These are phyloP conservation scores for Pulveroboletus sp. DNA, from an alignment of 768 basidiomycete species.

Conservation along the genomic window DNA sequence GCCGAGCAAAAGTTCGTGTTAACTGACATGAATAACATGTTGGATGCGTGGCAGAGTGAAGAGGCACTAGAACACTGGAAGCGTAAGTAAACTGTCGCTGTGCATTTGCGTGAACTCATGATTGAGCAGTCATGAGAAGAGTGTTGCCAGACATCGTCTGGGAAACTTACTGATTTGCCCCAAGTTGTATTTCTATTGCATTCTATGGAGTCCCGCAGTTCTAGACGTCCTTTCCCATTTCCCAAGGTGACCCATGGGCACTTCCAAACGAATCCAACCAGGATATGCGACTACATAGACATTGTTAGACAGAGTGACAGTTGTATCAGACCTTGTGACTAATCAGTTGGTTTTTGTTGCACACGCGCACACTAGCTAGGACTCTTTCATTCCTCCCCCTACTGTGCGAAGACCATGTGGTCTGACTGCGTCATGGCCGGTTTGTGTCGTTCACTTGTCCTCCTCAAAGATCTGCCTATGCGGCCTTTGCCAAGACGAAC, in stretches of 20 bases:
- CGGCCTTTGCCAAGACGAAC: slow-evolving; percentile 7
- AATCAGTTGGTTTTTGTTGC: too few species aligned
- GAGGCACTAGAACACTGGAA: slow-evolving; percentile 74
- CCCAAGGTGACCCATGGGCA: too few species aligned
- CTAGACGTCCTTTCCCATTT: not conserved
- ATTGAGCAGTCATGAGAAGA: slow-evolving; percentile 63
- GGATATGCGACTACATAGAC: too few species aligned
- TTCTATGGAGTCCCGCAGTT: not conserved
- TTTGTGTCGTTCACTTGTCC: slow-evolving; percentile 12
- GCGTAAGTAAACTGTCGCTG: slow-evolving; percentile 38
- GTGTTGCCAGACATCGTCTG: slow-evolving; percentile 69
- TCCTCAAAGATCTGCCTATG: slow-evolving; percentile 1
- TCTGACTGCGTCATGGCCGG: slow-evolving; percentile 5
- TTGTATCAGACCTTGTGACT: too few species aligned
- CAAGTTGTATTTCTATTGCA: not conserved
- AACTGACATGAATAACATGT: slow-evolving; percentile 56
- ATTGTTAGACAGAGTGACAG: too few species aligned
- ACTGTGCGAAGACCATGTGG: too few species aligned
- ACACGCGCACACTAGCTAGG: too few species aligned
- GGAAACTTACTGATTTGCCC: slow-evolving; percentile 61
- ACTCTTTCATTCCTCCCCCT: too few species aligned
- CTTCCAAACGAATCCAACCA: too few species aligned
- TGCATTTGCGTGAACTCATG: slow-evolving; percentile 4
- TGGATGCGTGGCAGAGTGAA: slow-evolving; percentile 61
- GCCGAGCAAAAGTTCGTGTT: slow-evolving; percentile 49